These are phyloP conservation scores for Xylariaceae sp. DNA, from an alignment of 2,329 filamentous ascomycete species.

Conservation along the genomic window DNA sequence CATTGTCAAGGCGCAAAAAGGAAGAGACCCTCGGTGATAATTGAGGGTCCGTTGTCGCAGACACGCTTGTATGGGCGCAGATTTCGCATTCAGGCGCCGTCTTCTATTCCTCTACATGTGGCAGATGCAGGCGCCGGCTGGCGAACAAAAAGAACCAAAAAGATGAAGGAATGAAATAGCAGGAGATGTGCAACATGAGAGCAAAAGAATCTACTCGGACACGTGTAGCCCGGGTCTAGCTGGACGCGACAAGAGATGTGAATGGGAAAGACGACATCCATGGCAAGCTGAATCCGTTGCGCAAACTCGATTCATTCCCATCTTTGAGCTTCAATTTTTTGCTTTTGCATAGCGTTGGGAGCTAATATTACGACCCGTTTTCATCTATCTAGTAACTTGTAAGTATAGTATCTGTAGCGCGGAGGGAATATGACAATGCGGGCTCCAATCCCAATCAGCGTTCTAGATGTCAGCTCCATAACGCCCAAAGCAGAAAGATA, in stretches of 20 bases:
- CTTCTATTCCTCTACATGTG: not conserved
- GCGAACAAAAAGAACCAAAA: not conserved
- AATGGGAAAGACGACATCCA: no score
- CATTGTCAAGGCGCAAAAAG: slow-evolving; percentile 7
- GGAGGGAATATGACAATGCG: not conserved
- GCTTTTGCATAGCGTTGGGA: not conserved
- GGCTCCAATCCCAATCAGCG: not conserved
- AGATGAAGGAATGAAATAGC: not conserved
- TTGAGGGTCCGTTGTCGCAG: not conserved
- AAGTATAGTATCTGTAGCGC: no score
- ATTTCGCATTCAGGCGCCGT: not conserved
- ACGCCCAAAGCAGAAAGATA: not conserved
- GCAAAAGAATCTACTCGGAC: no score
- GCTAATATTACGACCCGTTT: no score
- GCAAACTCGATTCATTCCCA: no score
- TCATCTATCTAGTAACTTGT: no score
- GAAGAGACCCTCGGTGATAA: not conserved
- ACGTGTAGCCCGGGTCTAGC: no score
- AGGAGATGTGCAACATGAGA: no score
- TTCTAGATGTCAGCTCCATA: not conserved
- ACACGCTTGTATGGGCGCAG: not conserved
- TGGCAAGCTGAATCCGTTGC: no score
- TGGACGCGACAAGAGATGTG: no score
- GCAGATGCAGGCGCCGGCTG: not conserved
- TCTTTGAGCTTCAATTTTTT: not conserved